Base-by-base conservation (phyloP, 305 asterid genomes). In the Rubia tinctorum region DNA sequence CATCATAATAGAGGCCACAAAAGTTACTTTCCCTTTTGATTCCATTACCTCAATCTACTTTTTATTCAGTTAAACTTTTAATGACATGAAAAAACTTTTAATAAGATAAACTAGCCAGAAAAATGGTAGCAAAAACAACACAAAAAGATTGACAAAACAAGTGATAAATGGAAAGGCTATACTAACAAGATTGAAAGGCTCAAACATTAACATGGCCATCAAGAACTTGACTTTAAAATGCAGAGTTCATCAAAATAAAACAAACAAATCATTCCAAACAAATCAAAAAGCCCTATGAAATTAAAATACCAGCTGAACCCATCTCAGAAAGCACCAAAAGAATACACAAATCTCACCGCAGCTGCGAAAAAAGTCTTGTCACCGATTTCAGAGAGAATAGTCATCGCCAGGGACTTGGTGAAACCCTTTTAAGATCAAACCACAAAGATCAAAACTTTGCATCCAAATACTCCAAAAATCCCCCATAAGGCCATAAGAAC, bases 341-440 rank as follows among this genome's bases (percentile, higher is more conserved):
- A 70, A 8, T 7, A 3, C 34, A 56, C 0, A n/a, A 80, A 49
- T 63, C 91, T 84, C 82, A 93, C 98, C 76, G 98, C 97, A 73
- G 98, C 98, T 69, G 98, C 98, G 61, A 93, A 91, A 78, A 93
- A 93, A 7, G 98, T 93, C 84, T 93, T 93, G 83, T 93, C 98
- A 25, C 98, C 98, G 80, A 93, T 93, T 90, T 93, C 98, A 22
- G 98, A 91, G 18, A 93, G 80, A 73, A 93, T 89, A 27, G 97
- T 93, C 98, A 93, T 93, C 72, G 94, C 96, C 79, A 93, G 81
- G 61, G 98, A 93, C 92, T 93, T 93, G 27, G 96, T 85, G 69
- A 93, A 93, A 1, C 97, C 98, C 98, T 91, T 34, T 6, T 13
- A 62, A 66, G 42, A 58, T 75, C 18, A 17, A 53, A 53, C 60